Evolutionary conservation across 192 early-diverging fungal genomes (phyloP).

Genomic region (Borealophlyctis nickersoniae): DNA sequence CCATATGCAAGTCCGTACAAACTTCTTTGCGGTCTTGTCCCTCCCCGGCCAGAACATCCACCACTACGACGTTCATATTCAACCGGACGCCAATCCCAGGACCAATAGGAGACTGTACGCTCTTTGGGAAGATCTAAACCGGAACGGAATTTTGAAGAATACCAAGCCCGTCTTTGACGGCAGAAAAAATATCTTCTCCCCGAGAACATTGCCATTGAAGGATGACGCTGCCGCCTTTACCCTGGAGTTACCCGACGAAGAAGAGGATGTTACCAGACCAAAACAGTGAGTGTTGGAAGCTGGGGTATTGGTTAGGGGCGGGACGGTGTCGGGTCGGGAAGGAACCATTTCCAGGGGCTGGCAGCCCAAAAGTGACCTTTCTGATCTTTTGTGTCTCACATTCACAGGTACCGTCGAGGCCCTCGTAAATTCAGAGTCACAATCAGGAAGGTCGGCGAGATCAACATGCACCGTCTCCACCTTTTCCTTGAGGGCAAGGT

Average conservation of each 20-base stretch:
- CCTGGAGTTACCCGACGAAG: slow-evolving; percentile 49
- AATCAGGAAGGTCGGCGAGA: slow-evolving; percentile 62
- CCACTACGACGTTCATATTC: slow-evolving; percentile 84
- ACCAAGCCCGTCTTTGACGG: slow-evolving; percentile 81
- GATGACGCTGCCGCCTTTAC: slow-evolving; percentile 59
- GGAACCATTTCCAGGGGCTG: no score
- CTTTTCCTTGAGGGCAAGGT: slow-evolving; percentile 42
- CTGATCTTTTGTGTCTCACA: no score
- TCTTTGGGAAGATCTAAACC: slow-evolving; percentile 49
- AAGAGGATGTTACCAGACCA: slow-evolving; percentile 29
- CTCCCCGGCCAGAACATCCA: slow-evolving; percentile 67
- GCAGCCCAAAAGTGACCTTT: no score
- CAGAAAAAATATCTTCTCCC: slow-evolving; percentile 70
- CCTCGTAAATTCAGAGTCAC: slow-evolving; percentile 62
- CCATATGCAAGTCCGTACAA: slow-evolving; percentile 51
- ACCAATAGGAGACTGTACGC: slow-evolving; percentile 69
- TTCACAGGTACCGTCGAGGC: slow-evolving; percentile 15
- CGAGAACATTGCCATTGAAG: slow-evolving; percentile 52
- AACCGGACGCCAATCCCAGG: slow-evolving; percentile 71
- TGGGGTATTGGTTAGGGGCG: no score
- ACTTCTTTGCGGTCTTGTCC: slow-evolving; percentile 75
- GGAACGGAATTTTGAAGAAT: slow-evolving; percentile 54
- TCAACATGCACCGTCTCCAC: slow-evolving; percentile 55
- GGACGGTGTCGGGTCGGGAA: no score
- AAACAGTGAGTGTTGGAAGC: slow-evolving; percentile 5